Percentiles rank a stretch among this genome's conserved stretches.
phyloP scores from a whole-genome alignment of 257 asterid genomes.

The Primulina huaijiensis region DNA sequence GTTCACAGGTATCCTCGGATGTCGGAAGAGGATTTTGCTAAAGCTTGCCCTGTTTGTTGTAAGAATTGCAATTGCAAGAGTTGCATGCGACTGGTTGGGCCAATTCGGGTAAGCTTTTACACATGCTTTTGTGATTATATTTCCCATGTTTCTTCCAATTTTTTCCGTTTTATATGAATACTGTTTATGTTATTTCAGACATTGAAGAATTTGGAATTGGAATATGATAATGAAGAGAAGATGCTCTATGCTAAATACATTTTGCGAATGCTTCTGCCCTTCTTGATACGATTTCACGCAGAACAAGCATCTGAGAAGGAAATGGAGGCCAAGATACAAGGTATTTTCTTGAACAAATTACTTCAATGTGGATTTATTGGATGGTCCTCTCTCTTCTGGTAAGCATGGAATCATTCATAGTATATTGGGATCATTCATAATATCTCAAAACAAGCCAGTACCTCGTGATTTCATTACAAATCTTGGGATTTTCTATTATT shows the following conservation, averaged over 20 bases:
- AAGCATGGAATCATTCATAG: conserved; percentile 10
- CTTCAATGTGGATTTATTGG: background rate
- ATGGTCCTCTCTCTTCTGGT: background rate
- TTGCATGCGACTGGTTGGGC: conserved; percentile 68
- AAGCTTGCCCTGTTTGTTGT: conserved; percentile 80
- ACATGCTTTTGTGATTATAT: conserved; percentile 8
- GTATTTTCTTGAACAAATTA: conserved; percentile 32
- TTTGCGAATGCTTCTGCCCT: conserved; percentile 65
- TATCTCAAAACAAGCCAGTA: conserved; percentile 1
- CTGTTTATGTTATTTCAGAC: conserved; percentile 28
- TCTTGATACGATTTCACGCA: conserved; percentile 45
- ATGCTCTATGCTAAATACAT: conserved; percentile 52
- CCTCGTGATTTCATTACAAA: conserved; percentile 8
- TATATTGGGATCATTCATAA: conserved; percentile 6
- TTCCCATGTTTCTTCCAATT: background rate
- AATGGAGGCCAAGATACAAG: conserved; percentile 62
- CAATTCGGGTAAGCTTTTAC: conserved; percentile 43
- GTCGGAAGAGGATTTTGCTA: conserved; percentile 64
- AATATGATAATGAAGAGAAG: conserved; percentile 38
- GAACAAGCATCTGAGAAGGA: conserved; percentile 67
- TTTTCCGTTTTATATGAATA: background rate
- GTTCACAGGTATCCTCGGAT: conserved; percentile 71
- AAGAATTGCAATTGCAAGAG: conserved; percentile 85
- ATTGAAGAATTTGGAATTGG: conserved; percentile 37
- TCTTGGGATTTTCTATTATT: conserved; percentile 6